phyloP scores from a whole-genome alignment of 805 yeast genomes.

The Kodamaea kakaduensis region DNA sequence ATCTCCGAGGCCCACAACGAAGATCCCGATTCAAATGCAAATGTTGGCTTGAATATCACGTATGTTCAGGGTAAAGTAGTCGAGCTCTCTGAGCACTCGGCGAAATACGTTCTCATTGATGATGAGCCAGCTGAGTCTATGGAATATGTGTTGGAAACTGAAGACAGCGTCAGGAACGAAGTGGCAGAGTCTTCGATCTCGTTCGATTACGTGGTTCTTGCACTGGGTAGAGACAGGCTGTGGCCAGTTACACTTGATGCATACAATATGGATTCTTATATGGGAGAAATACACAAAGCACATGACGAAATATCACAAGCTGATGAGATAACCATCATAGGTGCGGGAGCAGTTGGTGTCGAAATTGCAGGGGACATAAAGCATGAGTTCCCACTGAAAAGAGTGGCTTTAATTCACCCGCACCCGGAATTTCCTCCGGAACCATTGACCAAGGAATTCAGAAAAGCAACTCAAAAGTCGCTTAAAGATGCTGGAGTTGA shows the following conservation, averaged over 20 bases:
- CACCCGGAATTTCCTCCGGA: slow-evolving; percentile 37
- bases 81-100: slow-evolving; percentile 14
- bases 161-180: too few species aligned
- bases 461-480: slow-evolving; percentile 23
- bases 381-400: slow-evolving; percentile 26
- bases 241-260: slow-evolving; percentile 57
- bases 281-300: slow-evolving; percentile 40
- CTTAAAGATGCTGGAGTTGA: slow-evolving; percentile 26
- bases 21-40: slow-evolving; percentile 11
- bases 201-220: slow-evolving; percentile 46
- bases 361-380: slow-evolving; percentile 42
- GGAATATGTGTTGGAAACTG: slow-evolving; percentile 18
- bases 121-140: not conserved
- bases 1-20: slow-evolving; percentile 3
- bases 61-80: slow-evolving; percentile 32
- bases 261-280: slow-evolving; percentile 29
- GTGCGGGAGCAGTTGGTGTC: slow-evolving; percentile 44
- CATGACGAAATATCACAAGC: slow-evolving; percentile 28
- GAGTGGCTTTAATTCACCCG: slow-evolving; percentile 37
- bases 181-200: slow-evolving; percentile 14
- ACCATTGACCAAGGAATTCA: slow-evolving; percentile 29
- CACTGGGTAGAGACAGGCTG: slow-evolving; percentile 47
- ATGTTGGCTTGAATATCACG: slow-evolving; percentile 19
- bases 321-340: slow-evolving; percentile 39
- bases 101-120: slow-evolving; percentile 10